Evolutionary conservation across 805 yeast genomes (phyloP).

Genomic region (Yarrowia sp.): DNA sequence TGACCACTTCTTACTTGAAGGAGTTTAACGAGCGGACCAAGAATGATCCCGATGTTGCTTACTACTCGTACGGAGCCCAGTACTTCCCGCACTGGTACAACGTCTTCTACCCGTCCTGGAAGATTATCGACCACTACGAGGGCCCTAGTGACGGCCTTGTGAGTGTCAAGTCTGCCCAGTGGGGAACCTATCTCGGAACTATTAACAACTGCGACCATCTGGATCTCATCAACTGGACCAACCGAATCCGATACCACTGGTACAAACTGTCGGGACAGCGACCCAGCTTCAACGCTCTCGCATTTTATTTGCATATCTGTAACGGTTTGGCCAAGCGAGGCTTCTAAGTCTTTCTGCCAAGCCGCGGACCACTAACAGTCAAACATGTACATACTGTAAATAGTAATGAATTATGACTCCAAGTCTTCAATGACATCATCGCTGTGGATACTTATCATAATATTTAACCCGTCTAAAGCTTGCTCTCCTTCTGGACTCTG

Average conservation of each 20-base stretch:
- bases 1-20: slow-evolving; percentile 52
- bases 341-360: slow-evolving; percentile 40
- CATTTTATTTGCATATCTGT: slow-evolving; percentile 66
- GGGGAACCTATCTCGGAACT: slow-evolving; percentile 85
- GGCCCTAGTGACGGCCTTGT: slow-evolving; percentile 85
- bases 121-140: slow-evolving; percentile 48
- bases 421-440: too few relatives aligned
- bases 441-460: too few relatives aligned
- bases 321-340: slow-evolving; percentile 61
- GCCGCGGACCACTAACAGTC: too few relatives aligned
- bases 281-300: slow-evolving; percentile 59
- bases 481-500: slow-evolving; percentile 10
- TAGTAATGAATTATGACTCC: not conserved
- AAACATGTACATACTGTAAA: not conserved
- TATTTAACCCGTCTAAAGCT: not conserved
- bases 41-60: slow-evolving; percentile 62
- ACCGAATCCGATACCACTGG: slow-evolving; percentile 32
- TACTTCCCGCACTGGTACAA: slow-evolving; percentile 62
- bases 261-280: slow-evolving; percentile 35
- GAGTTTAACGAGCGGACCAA: slow-evolving; percentile 53
- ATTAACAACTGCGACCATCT: slow-evolving; percentile 76
- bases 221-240: slow-evolving; percentile 73
- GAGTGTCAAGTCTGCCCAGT: slow-evolving; percentile 68
- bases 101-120: slow-evolving; percentile 64
- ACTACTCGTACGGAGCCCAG: slow-evolving; percentile 81